Conservation (phyloP, 352 stramenopile species). For the Plasmopara muralis region DNA sequence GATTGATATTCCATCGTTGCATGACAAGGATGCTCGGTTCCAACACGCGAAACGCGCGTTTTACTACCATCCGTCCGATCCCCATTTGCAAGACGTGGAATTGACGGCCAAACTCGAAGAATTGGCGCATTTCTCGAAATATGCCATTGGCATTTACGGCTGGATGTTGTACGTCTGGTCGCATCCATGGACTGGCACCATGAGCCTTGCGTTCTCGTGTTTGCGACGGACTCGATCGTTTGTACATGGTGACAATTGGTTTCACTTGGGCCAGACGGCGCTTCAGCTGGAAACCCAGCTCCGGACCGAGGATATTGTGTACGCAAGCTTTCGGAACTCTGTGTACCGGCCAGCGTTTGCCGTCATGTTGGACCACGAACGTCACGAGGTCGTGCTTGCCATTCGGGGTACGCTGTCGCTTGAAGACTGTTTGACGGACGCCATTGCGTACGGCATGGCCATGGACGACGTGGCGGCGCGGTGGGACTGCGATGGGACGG, state of each 20-base stretch:
- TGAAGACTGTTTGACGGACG: conserved; percentile 83
- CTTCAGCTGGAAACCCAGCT: conserved; percentile 74
- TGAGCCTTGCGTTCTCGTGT: conserved; percentile 69
- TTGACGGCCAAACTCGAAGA: conserved; percentile 48
- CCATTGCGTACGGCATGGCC: conserved; percentile 76
- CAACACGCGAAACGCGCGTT: conserved; percentile 12
- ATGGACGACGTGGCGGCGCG: conserved; percentile 60
- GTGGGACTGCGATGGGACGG: conserved; percentile 58
- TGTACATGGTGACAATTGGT: conserved; percentile 84
- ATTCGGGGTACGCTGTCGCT: conserved; percentile 82
- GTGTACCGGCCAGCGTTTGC: conserved; percentile 80
- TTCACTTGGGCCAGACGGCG: conserved; percentile 71
- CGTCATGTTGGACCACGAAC: conserved; percentile 68
- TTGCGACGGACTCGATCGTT: conserved; percentile 49
- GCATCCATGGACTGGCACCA: conserved; percentile 78
- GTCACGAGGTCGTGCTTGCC: conserved; percentile 66
- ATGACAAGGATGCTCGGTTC: conserved; percentile 8
- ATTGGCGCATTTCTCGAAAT: conserved; percentile 80
- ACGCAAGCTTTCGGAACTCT: conserved; percentile 71
- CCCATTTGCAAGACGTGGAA: conserved; percentile 35
- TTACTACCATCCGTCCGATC: conserved; percentile 39
- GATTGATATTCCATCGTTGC: conserved; percentile 35
- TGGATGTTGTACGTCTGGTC: conserved; percentile 89
- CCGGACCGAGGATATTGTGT: conserved; percentile 64
- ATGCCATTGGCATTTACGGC: conserved; percentile 80